phyloP scores from a whole-genome alignment of 106 monocot species.

The Allium fistulosum region DNA sequence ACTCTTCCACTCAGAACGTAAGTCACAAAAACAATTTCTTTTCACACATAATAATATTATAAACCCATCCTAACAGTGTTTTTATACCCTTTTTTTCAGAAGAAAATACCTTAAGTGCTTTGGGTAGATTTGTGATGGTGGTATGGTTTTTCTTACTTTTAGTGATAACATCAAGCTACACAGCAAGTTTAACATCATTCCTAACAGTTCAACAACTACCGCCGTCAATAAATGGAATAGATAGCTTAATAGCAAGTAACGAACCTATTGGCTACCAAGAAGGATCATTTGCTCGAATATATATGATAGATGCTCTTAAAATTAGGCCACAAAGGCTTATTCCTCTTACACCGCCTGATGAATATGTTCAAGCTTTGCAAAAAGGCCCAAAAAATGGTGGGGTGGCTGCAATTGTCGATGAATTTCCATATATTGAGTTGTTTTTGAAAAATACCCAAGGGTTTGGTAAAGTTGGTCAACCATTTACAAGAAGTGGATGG shows the following conservation, averaged over 20 bases:
- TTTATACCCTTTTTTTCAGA: slow-evolving; percentile 23
- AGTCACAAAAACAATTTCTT: slow-evolving; percentile 13
- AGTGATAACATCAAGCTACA: slow-evolving; percentile 77
- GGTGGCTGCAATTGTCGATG: slow-evolving; percentile 79
- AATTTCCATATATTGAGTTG: slow-evolving; percentile 62
- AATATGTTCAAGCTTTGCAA: slow-evolving; percentile 27
- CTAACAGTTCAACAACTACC: slow-evolving; percentile 70
- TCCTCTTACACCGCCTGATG: slow-evolving; percentile 38
- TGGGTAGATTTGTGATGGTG: slow-evolving; percentile 66
- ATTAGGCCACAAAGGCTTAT: slow-evolving; percentile 43
- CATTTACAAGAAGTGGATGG: slow-evolving; percentile 74
- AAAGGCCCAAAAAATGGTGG: slow-evolving; percentile 62
- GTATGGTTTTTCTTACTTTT: slow-evolving; percentile 72
- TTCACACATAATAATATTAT: background rate
- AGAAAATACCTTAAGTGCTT: slow-evolving; percentile 47
- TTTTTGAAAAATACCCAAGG: slow-evolving; percentile 35
- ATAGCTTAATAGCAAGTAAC: slow-evolving; percentile 49
- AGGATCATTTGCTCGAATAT: slow-evolving; percentile 48
- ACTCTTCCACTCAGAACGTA: slow-evolving; percentile 43
- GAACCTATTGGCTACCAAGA: slow-evolving; percentile 67
- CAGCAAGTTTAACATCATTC: slow-evolving; percentile 76
- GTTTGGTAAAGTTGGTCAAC: slow-evolving; percentile 55
- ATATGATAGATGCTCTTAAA: slow-evolving; percentile 43
- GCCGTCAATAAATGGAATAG: slow-evolving; percentile 53
- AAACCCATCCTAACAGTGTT: too few species aligned